Evolutionary conservation across 2,329 filamentous ascomycete genomes (phyloP).

Genomic region (Monosporascus sp.): DNA sequence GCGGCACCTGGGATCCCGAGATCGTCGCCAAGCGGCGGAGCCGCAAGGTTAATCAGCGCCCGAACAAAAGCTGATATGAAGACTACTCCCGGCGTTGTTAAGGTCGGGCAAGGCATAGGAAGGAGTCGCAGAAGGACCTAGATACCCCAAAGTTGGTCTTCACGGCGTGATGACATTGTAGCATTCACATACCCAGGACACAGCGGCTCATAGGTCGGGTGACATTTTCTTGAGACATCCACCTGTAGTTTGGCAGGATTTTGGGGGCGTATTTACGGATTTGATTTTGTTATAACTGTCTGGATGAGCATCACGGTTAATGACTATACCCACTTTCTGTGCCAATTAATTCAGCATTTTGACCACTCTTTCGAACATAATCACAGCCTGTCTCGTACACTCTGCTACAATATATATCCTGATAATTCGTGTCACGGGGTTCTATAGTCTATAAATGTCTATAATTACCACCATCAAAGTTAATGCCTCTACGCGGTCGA

Average conservation of each 20-base stretch:
- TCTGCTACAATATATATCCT: neutral
- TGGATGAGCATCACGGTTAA: neutral
- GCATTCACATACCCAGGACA: neutral
- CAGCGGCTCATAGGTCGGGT: neutral
- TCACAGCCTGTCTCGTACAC: neutral
- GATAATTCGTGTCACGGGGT: no score
- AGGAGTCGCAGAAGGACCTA: neutral
- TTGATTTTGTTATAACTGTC: neutral
- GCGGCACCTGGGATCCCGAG: constrained; percentile 54
- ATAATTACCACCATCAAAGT: no score
- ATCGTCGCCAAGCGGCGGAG: constrained; percentile 41
- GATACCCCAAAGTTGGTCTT: neutral
- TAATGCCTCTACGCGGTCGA: no score
- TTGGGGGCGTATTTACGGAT: neutral
- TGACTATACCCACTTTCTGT: constrained; percentile 3
- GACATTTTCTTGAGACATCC: neutral
- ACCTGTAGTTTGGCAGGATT: neutral
- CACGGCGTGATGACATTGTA: neutral
- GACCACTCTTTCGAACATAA: neutral
- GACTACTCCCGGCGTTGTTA: neutral
- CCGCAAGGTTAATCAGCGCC: constrained; percentile 25
- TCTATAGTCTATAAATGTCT: no score
- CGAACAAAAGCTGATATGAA: constrained; percentile 9
- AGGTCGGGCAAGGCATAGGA: neutral
- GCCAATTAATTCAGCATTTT: neutral